Evolutionary conservation across 2,329 filamentous ascomycete species (phyloP).

Genomic region (Trichoderma afroharzianum): DNA sequence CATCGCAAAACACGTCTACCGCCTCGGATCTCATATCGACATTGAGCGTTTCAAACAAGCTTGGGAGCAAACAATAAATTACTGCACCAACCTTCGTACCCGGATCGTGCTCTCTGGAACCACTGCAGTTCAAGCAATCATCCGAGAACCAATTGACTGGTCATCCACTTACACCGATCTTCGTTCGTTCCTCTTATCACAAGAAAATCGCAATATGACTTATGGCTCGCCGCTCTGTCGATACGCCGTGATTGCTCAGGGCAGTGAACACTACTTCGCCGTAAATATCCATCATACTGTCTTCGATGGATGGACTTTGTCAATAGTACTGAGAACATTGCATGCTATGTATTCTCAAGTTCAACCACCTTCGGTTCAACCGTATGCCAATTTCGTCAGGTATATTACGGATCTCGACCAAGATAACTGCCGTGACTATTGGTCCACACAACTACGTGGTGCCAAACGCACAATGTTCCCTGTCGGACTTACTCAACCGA

Average conservation of each 20-base stretch:
- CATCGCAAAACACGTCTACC: background rate
- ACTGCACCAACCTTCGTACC: constrained; percentile 11
- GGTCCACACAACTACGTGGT: constrained; percentile 18
- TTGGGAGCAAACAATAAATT: constrained; percentile 22
- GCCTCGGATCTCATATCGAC: background rate
- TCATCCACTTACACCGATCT: background rate
- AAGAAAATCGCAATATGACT: background rate
- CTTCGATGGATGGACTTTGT: background rate
- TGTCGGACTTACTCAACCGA: background rate
- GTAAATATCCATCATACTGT: constrained; percentile 1
- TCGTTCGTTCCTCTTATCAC: background rate
- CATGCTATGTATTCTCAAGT: background rate
- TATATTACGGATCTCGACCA: background rate
- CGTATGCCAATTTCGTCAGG: background rate
- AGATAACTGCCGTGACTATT: constrained; percentile 10
- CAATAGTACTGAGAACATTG: background rate
- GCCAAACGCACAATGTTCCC: constrained; percentile 4
- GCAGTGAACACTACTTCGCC: background rate
- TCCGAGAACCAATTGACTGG: background rate
- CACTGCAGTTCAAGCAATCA: background rate
- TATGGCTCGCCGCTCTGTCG: constrained; percentile 10
- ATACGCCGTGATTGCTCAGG: background rate
- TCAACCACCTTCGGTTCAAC: background rate
- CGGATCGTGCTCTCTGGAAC: constrained; percentile 4
- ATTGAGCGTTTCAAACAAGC: constrained; percentile 17